These are phyloP conservation scores for Hypoxylon crocopeplum DNA, from an alignment of 495 filamentous ascomycete species.

Conservation along the genomic window DNA sequence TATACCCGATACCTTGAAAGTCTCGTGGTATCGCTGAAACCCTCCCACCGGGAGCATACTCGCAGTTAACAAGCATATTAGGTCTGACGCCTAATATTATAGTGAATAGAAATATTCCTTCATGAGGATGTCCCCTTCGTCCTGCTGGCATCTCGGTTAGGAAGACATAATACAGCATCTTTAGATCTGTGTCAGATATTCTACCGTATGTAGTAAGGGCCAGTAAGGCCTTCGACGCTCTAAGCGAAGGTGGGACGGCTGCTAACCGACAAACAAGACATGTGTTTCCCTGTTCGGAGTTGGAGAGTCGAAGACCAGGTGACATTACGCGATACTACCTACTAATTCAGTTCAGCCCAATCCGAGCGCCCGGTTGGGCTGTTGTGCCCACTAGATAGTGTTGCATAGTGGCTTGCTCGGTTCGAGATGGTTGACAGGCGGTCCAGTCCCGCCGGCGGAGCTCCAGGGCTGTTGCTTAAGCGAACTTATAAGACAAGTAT, in stretches of 20 bases:
- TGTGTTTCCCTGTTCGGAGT: conserved; percentile 7
- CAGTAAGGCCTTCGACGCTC: not conserved
- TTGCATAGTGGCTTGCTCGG: conserved; percentile 15
- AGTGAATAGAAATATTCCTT: too few species aligned
- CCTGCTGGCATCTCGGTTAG: too few species aligned
- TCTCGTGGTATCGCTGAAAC: not conserved
- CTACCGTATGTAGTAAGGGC: not conserved
- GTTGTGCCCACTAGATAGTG: conserved; percentile 22
- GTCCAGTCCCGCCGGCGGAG: conserved; percentile 10
- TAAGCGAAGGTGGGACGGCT: conserved; percentile 30
- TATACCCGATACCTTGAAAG: not conserved
- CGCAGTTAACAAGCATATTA: not conserved
- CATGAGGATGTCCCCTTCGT: too few species aligned
- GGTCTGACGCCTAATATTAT: too few species aligned
- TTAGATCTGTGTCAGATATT: too few species aligned
- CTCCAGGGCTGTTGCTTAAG: conserved; percentile 6
- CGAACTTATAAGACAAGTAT: not conserved
- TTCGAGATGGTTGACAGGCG: conserved; percentile 23
- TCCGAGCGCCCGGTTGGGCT: conserved; percentile 28
- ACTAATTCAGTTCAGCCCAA: conserved; percentile 27
- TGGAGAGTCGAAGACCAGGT: conserved; percentile 10
- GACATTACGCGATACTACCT: conserved; percentile 20
- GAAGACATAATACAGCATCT: too few species aligned
- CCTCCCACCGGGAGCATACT: too few species aligned
- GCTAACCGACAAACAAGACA: conserved; percentile 20